A percentile compares a stretch with the other conserved stretches of the same genome.
These are phyloP conservation scores for Aspergillus asperescens DNA, from an alignment of 495 filamentous ascomycete genomes.

Conservation along the genomic window DNA sequence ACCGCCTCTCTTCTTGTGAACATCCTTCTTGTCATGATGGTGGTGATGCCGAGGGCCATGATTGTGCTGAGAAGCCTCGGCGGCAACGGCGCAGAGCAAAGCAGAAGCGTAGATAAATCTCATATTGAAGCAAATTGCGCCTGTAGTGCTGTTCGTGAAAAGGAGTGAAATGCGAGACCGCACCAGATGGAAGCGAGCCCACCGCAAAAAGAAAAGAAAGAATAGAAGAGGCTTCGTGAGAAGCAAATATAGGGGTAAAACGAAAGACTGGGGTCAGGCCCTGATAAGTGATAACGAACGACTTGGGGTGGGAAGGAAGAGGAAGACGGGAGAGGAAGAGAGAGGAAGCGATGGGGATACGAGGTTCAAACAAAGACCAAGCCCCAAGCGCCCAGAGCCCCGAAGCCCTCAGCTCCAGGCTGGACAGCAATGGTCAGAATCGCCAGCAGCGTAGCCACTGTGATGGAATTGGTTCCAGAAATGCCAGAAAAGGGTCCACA, in stretches of 20 bases:
- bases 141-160: slow-evolving; percentile 8
- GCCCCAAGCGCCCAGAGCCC: slow-evolving; percentile 17
- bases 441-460: no score
- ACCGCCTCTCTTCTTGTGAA: slow-evolving; percentile 40
- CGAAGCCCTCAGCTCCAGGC: slow-evolving; percentile 1
- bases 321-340: no score
- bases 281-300: slow-evolving; percentile 24
- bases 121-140: slow-evolving; percentile 25
- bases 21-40: slow-evolving; percentile 10
- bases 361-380: slow-evolving; percentile 15
- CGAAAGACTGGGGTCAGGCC: slow-evolving; percentile 18
- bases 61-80: slow-evolving; percentile 36
- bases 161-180: neutral
- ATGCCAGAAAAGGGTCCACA: slow-evolving; percentile 16
- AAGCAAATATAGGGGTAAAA: slow-evolving; percentile 9
- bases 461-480: no score
- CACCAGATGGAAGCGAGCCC: neutral
- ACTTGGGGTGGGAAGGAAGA: slow-evolving; percentile 16
- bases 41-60: slow-evolving; percentile 28
- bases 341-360: slow-evolving; percentile 12
- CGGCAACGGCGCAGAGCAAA: slow-evolving; percentile 56
- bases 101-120: slow-evolving; percentile 31
- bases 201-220: slow-evolving; percentile 5
- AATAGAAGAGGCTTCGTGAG: neutral
- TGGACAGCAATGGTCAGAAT: no score